Evolutionary conservation across 345 rosid genomes (phyloP).

Genomic region (Salix koriyanagi): DNA sequence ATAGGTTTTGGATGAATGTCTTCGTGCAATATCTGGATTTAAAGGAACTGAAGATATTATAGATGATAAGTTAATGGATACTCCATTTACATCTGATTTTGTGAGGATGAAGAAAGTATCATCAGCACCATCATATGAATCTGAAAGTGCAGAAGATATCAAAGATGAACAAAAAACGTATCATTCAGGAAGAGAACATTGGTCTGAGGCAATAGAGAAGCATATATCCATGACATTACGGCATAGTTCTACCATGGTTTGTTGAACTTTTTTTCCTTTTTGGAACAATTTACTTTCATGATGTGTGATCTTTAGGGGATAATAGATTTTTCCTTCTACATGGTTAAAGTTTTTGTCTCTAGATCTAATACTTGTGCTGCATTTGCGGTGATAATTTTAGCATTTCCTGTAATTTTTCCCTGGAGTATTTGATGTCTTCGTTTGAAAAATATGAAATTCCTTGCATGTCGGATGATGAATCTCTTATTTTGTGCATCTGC

Average conservation of each 20-base stretch:
- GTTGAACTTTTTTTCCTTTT: conserved; percentile 27
- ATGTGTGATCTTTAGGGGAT: background rate
- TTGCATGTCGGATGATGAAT: background rate
- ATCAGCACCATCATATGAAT: conserved; percentile 82
- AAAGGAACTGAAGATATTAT: conserved; percentile 83
- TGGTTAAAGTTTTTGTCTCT: background rate
- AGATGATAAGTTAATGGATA: conserved; percentile 58
- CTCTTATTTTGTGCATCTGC: background rate
- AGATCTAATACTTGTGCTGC: background rate
- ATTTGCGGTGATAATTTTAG: background rate
- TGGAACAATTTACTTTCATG: background rate
- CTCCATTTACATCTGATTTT: conserved; percentile 82
- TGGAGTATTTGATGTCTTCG: background rate
- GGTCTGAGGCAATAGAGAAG: conserved; percentile 71
- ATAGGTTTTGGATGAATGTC: conserved; percentile 88
- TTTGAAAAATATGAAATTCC: background rate
- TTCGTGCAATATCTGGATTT: conserved; percentile 87
- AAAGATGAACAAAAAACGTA: conserved; percentile 35
- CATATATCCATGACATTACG: conserved; percentile 57
- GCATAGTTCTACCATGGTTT: conserved; percentile 72
- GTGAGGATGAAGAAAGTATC: conserved; percentile 65
- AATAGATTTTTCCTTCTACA: background rate
- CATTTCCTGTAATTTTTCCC: background rate
- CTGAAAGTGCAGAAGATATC: conserved; percentile 35
- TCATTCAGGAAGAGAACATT: conserved; percentile 55